Evolutionary conservation across 2,329 filamentous ascomycete species (phyloP).

Genomic region (Botrytis deweyae): DNA sequence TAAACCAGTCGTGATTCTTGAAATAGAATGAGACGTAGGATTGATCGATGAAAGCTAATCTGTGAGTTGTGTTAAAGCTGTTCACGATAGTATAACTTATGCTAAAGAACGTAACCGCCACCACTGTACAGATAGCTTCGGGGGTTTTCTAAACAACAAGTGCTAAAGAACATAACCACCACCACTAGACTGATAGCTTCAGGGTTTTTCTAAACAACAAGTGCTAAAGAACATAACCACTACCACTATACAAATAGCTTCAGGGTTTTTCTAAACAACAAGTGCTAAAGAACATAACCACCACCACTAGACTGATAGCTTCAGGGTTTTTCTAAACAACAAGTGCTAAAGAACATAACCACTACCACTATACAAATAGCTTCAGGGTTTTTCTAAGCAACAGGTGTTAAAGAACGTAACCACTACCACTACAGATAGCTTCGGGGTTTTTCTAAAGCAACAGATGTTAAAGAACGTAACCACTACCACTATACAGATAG

Average conservation of each 20-base stretch:
- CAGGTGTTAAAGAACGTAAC: not conserved
- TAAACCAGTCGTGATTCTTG: not conserved
- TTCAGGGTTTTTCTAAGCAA: not conserved
- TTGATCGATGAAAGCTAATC: not conserved
- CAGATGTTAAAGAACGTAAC: not conserved
- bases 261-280: not conserved
- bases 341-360: not conserved
- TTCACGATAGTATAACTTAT: not conserved
- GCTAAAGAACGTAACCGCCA: not conserved
- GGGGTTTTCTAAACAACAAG: not conserved
- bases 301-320: too few relatives aligned
- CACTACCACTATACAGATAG: too few relatives aligned
- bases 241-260: too few relatives aligned
- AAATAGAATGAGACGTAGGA: not conserved
- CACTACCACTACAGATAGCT: too few relatives aligned
- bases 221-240: not conserved
- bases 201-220: not conserved
- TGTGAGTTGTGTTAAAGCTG: not conserved
- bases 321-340: not conserved
- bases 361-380: too few relatives aligned
- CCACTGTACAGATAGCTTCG: not conserved
- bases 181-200: too few relatives aligned
- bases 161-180: not conserved
- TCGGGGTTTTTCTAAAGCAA: not conserved
- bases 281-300: not conserved